These are phyloP conservation scores for Phaeosphaeriaceae sp. DNA, from an alignment of 2,329 filamentous ascomycete genomes.

Conservation along the genomic window DNA sequence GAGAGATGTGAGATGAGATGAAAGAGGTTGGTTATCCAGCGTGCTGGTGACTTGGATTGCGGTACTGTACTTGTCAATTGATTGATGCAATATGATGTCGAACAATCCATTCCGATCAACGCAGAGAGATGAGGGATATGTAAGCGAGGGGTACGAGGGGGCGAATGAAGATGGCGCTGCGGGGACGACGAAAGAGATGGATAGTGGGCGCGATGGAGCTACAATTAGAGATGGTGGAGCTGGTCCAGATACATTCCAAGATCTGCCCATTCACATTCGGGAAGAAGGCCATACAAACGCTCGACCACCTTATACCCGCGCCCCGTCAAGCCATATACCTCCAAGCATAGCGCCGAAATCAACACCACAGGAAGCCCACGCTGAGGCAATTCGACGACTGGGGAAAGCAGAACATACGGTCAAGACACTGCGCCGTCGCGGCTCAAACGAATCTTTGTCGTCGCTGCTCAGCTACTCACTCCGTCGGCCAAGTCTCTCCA, in stretches of 20 bases:
- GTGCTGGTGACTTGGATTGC: not conserved
- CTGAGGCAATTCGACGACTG: constrained; percentile 1
- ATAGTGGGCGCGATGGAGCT: not conserved
- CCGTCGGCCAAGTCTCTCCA: not conserved
- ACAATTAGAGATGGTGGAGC: not conserved
- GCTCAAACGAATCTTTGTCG: constrained; percentile 5
- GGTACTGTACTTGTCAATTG: not conserved
- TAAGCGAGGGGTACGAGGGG: not conserved
- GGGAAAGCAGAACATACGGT: not conserved
- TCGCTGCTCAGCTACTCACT: constrained; percentile 5
- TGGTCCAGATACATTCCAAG: not conserved
- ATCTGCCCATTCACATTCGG: too few species aligned
- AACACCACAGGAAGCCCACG: not conserved
- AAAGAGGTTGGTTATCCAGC: not conserved
- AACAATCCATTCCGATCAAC: constrained; percentile 1
- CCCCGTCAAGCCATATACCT: constrained; percentile 1
- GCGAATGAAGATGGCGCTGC: not conserved
- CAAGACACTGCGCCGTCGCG: constrained; percentile 3
- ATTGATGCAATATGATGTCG: not conserved
- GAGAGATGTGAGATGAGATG: constrained; percentile 1
- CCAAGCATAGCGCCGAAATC: not conserved
- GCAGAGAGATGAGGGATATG: not conserved
- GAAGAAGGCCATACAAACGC: not conserved
- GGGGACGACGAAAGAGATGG: not conserved
- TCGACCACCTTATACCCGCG: not conserved